phyloP scores from a whole-genome alignment of 176 grass and related monocot genomes.

The Musa troglodytarum region DNA sequence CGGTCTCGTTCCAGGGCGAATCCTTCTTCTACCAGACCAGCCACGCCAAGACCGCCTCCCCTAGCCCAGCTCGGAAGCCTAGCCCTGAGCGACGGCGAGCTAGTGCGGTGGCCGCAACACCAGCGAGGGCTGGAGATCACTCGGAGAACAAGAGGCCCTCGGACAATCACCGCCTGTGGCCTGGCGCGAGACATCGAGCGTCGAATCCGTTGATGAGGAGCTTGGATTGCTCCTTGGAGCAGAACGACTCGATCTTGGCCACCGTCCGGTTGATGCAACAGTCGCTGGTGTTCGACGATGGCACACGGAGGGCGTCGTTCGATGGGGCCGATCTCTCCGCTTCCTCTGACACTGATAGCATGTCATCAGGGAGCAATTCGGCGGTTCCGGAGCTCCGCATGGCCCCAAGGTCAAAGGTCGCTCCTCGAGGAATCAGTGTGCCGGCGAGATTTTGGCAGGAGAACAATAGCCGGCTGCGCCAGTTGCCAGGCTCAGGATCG shows the following conservation, averaged over 20 bases:
- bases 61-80: constrained; percentile 36
- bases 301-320: constrained; percentile 28
- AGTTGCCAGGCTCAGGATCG: constrained; percentile 49
- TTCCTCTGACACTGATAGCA: constrained; percentile 81
- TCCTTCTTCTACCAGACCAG: constrained; percentile 89
- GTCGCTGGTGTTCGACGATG: constrained; percentile 72
- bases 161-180: constrained; percentile 39
- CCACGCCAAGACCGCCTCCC: constrained; percentile 41
- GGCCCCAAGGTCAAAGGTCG: constrained; percentile 27
- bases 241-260: constrained; percentile 76
- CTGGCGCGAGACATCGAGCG: constrained; percentile 45
- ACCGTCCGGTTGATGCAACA: constrained; percentile 65
- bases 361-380: constrained; percentile 91
- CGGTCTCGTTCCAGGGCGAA: constrained; percentile 92
- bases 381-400: constrained; percentile 36
- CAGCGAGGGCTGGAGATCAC: constrained; percentile 16
- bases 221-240: constrained; percentile 74
- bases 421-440: constrained; percentile 52
- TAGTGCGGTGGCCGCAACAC: constrained; percentile 34
- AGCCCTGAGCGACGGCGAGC: constrained; percentile 59
- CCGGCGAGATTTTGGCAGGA: constrained; percentile 95
- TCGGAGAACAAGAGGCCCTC: constrained; percentile 54
- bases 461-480: constrained; percentile 67
- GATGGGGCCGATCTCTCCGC: constrained; percentile 55
- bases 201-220: constrained; percentile 71